phyloP scores from a whole-genome alignment of 2,329 filamentous ascomycete genomes.

The Parascedosporium putredinis region DNA sequence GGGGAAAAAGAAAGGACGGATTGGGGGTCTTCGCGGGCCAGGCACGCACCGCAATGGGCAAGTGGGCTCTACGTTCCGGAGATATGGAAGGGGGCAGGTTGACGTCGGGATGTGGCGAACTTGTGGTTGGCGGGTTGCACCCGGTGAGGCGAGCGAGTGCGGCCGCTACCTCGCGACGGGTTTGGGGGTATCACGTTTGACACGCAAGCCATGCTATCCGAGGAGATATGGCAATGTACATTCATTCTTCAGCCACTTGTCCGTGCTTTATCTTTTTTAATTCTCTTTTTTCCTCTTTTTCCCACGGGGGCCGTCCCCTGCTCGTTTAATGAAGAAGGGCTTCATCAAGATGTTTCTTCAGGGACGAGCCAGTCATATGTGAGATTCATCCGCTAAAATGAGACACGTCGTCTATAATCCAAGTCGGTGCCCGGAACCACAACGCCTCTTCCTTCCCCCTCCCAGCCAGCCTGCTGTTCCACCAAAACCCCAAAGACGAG shows the following conservation, averaged over 20 bases:
- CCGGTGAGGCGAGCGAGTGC: background rate
- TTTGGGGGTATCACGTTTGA: background rate
- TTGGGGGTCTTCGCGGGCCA: too few species aligned
- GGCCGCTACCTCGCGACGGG: background rate
- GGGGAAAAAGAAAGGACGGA: background rate
- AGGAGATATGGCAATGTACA: too few species aligned
- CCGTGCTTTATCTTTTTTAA: too few species aligned
- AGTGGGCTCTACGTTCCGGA: background rate
- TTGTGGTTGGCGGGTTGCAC: background rate
- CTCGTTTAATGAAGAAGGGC: too few species aligned
- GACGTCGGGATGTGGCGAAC: background rate
- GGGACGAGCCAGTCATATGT: background rate
- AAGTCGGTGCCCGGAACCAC: background rate
- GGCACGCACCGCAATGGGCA: background rate
- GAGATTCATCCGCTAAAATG: background rate
- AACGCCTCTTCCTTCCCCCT: background rate
- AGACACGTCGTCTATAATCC: background rate
- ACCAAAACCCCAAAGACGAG: too few species aligned
- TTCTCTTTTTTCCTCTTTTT: too few species aligned
- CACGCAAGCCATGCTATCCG: constrained; percentile 3
- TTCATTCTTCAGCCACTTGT: too few species aligned
- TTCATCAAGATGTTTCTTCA: background rate
- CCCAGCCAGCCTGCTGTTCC: background rate
- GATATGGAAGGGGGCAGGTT: background rate
- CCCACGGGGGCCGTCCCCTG: too few species aligned